Percentiles rank a stretch among this genome's conserved stretches.
phyloP scores from a whole-genome alignment of 2,329 filamentous ascomycete species.

The Colletotrichum scovillei region DNA sequence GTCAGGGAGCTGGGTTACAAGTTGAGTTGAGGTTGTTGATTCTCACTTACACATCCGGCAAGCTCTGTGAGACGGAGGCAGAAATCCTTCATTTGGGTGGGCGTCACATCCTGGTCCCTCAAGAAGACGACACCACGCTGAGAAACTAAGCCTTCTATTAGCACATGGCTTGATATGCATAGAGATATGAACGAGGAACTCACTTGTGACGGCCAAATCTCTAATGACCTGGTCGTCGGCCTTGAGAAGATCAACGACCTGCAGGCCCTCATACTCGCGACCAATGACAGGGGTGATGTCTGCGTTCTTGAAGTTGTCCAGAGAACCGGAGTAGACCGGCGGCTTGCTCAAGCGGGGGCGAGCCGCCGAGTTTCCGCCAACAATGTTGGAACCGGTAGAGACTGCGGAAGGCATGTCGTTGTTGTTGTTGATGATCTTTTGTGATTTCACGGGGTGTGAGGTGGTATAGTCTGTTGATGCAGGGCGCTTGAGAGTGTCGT shows the following conservation, averaged over 20 bases:
- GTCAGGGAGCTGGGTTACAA: constrained; percentile 7
- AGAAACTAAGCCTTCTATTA: constrained; percentile 38
- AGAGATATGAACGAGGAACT: neutral
- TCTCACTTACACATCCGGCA: constrained; percentile 41
- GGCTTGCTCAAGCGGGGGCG: constrained; percentile 46
- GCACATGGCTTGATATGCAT: neutral
- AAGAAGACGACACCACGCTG: constrained; percentile 52
- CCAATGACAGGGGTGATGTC: constrained; percentile 62
- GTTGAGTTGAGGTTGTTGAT: neutral
- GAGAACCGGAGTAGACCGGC: constrained; percentile 52
- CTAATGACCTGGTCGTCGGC: constrained; percentile 59
- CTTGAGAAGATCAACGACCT: constrained; percentile 47
- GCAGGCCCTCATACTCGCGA: constrained; percentile 55
- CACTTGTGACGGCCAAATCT: constrained; percentile 63
- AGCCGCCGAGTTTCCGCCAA: constrained; percentile 45
- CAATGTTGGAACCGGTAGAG: constrained; percentile 39
- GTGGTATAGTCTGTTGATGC: neutral
- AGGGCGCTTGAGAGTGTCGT: neutral
- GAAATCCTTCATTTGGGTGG: constrained; percentile 50
- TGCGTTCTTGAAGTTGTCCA: constrained; percentile 50
- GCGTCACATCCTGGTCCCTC: constrained; percentile 49
- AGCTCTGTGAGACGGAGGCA: constrained; percentile 48
- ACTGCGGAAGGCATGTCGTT: constrained; percentile 49
- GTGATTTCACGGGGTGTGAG: neutral
- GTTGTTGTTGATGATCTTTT: constrained; percentile 7